Percentiles rank a stretch among this genome's conserved stretches.
phyloP scores from a whole-genome alignment of 495 filamentous ascomycete genomes.

The Tuber magnatum region DNA sequence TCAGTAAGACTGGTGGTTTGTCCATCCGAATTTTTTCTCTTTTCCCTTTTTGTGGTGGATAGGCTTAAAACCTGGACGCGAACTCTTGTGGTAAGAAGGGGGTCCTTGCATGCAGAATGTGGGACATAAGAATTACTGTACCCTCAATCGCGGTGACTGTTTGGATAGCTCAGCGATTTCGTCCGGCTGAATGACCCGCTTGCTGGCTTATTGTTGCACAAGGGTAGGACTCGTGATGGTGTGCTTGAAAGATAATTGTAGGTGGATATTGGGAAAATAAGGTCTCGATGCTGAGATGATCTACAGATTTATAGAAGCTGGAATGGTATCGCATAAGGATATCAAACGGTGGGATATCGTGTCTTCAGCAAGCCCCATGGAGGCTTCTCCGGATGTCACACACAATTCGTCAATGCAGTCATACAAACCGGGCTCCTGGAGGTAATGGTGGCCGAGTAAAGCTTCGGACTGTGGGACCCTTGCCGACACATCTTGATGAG shows the following conservation, averaged over 20 bases:
- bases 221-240: not conserved
- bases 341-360: not conserved
- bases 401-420: not conserved
- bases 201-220: not conserved
- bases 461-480: constrained; percentile 2
- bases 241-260: not conserved
- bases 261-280: not conserved
- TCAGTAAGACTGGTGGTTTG: not conserved
- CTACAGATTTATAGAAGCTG: not conserved
- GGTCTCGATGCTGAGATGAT: not conserved
- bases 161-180: not conserved
- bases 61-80: not conserved
- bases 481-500: not conserved
- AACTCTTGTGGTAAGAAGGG: not conserved
- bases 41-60: not conserved
- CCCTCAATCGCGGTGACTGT: not conserved
- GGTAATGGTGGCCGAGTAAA: constrained; percentile 1
- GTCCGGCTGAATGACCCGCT: not conserved
- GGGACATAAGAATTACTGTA: not conserved
- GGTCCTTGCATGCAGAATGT: not conserved
- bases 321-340: not conserved
- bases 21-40: not conserved
- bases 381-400: not conserved
- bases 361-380: not conserved
- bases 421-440: not conserved